Evolutionary conservation across 768 basidiomycete species (phyloP).

Genomic region (Tephrocybe rancida): DNA sequence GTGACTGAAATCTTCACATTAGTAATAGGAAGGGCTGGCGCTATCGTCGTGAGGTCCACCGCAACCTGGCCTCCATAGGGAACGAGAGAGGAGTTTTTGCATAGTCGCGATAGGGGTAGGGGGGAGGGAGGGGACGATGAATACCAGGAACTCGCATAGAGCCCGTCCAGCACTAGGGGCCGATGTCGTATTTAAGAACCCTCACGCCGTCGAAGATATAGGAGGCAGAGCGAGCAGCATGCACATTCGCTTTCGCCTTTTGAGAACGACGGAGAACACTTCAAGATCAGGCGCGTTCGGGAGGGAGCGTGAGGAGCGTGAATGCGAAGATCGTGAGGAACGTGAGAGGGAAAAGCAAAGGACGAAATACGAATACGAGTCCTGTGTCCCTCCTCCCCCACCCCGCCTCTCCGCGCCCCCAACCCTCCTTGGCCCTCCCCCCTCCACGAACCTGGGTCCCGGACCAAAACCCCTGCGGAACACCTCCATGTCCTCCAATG

Average conservation of each 20-base stretch:
- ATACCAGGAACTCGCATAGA: conserved; percentile 6
- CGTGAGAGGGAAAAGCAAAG: neutral
- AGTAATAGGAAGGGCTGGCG: no score
- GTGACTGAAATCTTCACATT: no score
- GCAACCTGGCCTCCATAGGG: no score
- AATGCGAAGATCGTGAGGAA: neutral
- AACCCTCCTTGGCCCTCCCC: conserved; percentile 2
- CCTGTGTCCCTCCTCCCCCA: conserved; percentile 3
- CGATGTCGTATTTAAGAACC: neutral
- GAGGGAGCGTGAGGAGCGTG: neutral
- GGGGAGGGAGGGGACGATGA: neutral
- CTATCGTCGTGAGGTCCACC: no score
- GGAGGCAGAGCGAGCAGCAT: neutral
- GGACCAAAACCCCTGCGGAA: neutral
- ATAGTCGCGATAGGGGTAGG: neutral
- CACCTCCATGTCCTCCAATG: neutral
- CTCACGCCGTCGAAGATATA: neutral
- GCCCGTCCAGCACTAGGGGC: neutral
- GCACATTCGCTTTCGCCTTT: no score
- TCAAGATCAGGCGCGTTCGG: neutral
- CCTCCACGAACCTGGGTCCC: neutral
- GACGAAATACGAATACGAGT: conserved; percentile 1
- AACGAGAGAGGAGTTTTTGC: no score
- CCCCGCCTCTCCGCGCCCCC: conserved; percentile 8
- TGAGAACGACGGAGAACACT: no score